phyloP scores from a whole-genome alignment of 176 grass and related monocot species.

The Tuctoria greenei region DNA sequence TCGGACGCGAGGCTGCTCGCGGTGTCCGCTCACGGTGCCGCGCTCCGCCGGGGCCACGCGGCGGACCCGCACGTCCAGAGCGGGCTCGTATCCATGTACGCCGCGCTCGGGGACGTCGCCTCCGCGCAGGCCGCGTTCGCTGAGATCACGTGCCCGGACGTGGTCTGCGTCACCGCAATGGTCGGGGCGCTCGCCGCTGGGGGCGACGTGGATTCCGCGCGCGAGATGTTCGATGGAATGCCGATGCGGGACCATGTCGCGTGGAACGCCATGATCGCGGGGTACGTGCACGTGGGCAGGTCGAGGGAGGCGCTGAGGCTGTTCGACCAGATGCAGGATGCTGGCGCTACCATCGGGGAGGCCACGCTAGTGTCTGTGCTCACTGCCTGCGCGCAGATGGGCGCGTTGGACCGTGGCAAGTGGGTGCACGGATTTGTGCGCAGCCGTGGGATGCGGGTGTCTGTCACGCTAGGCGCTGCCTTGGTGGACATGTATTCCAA shows the following conservation, averaged over 20 bases:
- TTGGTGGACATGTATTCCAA: slow-evolving; percentile 86
- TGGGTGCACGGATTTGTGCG: slow-evolving; percentile 48
- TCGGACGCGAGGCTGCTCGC: slow-evolving; percentile 1
- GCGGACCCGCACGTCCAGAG: slow-evolving; percentile 66
- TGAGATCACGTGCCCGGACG: slow-evolving; percentile 52
- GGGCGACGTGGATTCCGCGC: slow-evolving; percentile 50
- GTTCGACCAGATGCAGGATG: slow-evolving; percentile 58
- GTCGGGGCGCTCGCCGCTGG: slow-evolving; percentile 19
- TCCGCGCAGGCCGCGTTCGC: slow-evolving; percentile 37
- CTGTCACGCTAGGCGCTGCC: slow-evolving; percentile 65
- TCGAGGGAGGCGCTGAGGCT: slow-evolving; percentile 52
- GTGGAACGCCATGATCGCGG: slow-evolving; percentile 74
- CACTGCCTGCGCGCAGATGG: slow-evolving; percentile 57
- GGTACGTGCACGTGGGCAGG: slow-evolving; percentile 55
- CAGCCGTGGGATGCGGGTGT: slow-evolving; percentile 42
- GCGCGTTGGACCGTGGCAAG: slow-evolving; percentile 62
- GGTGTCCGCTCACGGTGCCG: slow-evolving; percentile 47
- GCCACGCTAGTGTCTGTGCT: slow-evolving; percentile 65
- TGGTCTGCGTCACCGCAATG: slow-evolving; percentile 61
- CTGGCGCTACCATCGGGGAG: slow-evolving; percentile 42
- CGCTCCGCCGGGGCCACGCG: slow-evolving; percentile 49
- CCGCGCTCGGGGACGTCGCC: slow-evolving; percentile 37
- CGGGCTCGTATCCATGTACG: slow-evolving; percentile 72
- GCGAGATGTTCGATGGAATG: slow-evolving; percentile 66
- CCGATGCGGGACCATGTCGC: slow-evolving; percentile 50